Evolutionary conservation across 306 rosid species (phyloP).

Genomic region (Citrullus mucosospermus): DNA sequence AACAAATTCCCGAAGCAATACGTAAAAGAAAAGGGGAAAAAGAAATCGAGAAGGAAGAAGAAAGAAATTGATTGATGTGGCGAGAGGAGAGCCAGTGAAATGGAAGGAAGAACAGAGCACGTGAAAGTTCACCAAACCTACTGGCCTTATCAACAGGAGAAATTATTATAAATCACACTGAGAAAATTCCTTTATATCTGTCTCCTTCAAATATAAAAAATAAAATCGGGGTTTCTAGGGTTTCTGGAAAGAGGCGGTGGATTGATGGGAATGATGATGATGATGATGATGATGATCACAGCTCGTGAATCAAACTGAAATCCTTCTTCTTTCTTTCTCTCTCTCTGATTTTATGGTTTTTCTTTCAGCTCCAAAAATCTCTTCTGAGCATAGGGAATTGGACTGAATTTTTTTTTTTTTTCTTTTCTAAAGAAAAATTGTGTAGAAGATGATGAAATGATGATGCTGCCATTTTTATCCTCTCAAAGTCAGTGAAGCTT

Average conservation of each 20-base stretch:
- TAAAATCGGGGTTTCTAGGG: neutral
- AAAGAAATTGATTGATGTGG: neutral
- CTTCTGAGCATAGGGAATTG: neutral
- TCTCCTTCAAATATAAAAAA: neutral
- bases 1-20: neutral
- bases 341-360: neutral
- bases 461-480: neutral
- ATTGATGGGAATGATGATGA: neutral
- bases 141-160: neutral
- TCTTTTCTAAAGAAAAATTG: neutral
- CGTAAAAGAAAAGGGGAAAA: neutral
- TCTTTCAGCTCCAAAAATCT: neutral
- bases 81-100: conserved; percentile 1
- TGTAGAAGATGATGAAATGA: neutral
- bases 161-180: neutral
- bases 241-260: neutral
- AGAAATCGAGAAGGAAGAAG: too few species aligned
- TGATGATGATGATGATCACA: neutral
- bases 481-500: neutral
- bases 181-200: neutral
- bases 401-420: neutral
- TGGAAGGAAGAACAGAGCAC: neutral
- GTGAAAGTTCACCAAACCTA: conserved; percentile 7
- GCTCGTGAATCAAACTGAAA: conserved; percentile 1
- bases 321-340: neutral